These are phyloP conservation scores for Sclerotinia trifoliorum DNA, from an alignment of 2,329 filamentous ascomycete genomes.

Conservation along the genomic window DNA sequence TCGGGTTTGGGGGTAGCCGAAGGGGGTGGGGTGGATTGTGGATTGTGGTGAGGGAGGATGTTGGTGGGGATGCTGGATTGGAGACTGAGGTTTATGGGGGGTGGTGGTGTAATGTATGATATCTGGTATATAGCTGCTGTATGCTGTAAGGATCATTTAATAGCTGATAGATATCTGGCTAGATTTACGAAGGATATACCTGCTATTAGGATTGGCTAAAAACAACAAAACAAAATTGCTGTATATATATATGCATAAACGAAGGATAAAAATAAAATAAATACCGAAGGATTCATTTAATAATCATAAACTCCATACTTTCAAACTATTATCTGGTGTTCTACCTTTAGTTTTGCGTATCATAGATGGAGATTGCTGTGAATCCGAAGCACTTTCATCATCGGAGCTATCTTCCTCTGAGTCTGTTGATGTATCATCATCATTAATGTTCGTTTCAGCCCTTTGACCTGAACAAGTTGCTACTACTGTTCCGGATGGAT, in stretches of 20 bases:
- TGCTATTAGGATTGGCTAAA: not conserved
- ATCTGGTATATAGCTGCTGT: too few species aligned
- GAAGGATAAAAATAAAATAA: not conserved
- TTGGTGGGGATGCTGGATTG: too few species aligned
- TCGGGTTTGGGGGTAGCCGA: constrained; percentile 38
- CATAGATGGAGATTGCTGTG: constrained; percentile 1
- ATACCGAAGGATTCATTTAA: not conserved
- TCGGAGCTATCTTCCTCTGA: constrained; percentile 20
- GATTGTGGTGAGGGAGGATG: too few species aligned
- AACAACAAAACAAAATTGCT: not conserved
- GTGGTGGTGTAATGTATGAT: not conserved
- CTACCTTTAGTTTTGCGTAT: constrained; percentile 1
- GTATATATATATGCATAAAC: not conserved
- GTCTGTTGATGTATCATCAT: constrained; percentile 23
- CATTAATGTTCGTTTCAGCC: constrained; percentile 13
- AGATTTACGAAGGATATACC: not conserved
- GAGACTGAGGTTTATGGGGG: too few species aligned
- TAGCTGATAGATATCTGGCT: not conserved
- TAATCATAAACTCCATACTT: constrained; percentile 47
- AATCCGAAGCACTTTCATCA: constrained; percentile 10
- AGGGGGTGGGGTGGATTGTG: not conserved
- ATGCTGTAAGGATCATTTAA: not conserved
- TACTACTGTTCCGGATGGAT: constrained; percentile 39
- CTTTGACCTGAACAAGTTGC: constrained; percentile 41
- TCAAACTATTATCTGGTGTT: constrained; percentile 46